phyloP scores from a whole-genome alignment of 164 flowering plant species.

The Berberis vulgaris region DNA sequence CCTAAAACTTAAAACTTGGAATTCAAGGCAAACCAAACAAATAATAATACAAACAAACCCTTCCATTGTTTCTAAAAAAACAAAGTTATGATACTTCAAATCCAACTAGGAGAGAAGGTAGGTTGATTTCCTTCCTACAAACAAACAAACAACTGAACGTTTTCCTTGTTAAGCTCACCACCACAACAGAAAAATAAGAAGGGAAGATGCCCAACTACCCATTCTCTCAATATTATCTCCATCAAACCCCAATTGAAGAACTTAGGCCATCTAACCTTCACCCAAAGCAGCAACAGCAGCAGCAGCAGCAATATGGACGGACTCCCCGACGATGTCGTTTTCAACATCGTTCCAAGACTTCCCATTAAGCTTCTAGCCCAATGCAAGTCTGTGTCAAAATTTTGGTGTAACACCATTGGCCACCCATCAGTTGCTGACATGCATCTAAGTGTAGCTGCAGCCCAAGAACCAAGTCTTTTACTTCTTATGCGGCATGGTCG shows the following conservation, averaged over 20 bases:
- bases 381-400: constrained; percentile 14
- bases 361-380: constrained; percentile 20
- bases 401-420: constrained; percentile 14
- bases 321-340: constrained; percentile 10
- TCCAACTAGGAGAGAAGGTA: background rate
- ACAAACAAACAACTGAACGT: no score
- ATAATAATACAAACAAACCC: background rate
- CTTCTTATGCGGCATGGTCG: no score
- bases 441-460: constrained; percentile 10
- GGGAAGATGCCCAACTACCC: no score
- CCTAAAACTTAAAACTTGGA: background rate
- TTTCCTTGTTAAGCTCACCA: no score
- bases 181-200: no score
- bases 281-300: background rate
- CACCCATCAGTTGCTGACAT: constrained; percentile 7
- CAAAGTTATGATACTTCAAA: no score
- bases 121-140: no score
- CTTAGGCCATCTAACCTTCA: no score
- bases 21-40: no score
- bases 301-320: constrained; percentile 3
- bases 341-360: constrained; percentile 13
- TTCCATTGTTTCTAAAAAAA: no score
- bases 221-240: no score
- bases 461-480: constrained; percentile 4
- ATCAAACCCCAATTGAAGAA: no score